Evolutionary conservation across 164 flowering plant genomes (phyloP).

Genomic region (Pachysandra terminalis): DNA sequence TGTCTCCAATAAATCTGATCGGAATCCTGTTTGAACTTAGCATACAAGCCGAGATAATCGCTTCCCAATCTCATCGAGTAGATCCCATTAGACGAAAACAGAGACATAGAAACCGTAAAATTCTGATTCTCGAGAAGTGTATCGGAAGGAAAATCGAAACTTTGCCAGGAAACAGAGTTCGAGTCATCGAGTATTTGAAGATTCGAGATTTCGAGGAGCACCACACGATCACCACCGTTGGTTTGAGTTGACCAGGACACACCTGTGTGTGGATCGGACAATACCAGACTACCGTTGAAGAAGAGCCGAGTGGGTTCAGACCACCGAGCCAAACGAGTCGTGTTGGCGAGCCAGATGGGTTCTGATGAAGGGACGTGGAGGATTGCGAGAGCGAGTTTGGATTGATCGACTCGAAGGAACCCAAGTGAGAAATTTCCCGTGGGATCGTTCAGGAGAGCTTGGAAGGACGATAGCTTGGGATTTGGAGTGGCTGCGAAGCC

Average conservation of each 20-base stretch:
- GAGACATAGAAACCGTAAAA: constrained; percentile 53
- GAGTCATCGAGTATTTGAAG: constrained; percentile 37
- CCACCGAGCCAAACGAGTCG: constrained; percentile 38
- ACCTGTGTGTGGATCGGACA: constrained; percentile 38
- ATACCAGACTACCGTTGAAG: constrained; percentile 75
- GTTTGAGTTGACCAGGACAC: constrained; percentile 61
- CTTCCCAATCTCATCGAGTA: constrained; percentile 61
- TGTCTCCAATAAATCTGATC: constrained; percentile 60
- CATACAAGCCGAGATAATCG: constrained; percentile 55
- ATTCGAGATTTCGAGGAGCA: constrained; percentile 55
- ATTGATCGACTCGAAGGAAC: constrained; percentile 53
- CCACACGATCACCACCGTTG: constrained; percentile 38
- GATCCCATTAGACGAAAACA: constrained; percentile 53
- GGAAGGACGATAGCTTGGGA: constrained; percentile 46
- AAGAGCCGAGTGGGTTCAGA: constrained; percentile 35
- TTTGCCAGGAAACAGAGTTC: constrained; percentile 55
- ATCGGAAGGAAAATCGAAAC: constrained; percentile 66
- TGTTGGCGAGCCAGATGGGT: constrained; percentile 57
- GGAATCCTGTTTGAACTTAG: constrained; percentile 25
- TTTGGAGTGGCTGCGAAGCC: constrained; percentile 70
- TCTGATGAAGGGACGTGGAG: constrained; percentile 58
- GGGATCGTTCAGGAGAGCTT: constrained; percentile 54
- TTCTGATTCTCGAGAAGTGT: constrained; percentile 81
- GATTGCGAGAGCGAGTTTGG: constrained; percentile 60
- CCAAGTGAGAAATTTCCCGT: constrained; percentile 62